Base-by-base conservation (phyloP, 306 rosid species). In the Lathyrus aphaca region DNA sequence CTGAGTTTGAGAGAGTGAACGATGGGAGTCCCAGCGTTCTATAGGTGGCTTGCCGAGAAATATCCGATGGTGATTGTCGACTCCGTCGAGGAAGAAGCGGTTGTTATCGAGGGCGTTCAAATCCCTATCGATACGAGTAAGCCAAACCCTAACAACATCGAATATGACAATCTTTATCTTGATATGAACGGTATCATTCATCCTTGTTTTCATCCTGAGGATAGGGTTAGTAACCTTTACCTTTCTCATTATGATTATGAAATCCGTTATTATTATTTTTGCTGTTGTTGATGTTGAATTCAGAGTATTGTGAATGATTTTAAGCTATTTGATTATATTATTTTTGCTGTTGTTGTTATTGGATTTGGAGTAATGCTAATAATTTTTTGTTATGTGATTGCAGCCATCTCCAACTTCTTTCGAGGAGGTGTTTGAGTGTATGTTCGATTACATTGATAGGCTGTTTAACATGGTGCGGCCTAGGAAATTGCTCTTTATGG, bases 1-100 rank as follows among this genome's bases (percentile, higher is more conserved):
- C 66, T 43, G 78, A 51, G 19, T 6, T 32, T 13, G 13, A 8
- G 16, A 8, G 16, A 58, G 16, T 3, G 46, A 53, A 58, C n/a
- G 37, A 90, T 95, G 99, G 99, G 99, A 80, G 99, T 95, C 44
- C 99, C 99, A 1, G 97, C 99, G 43, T 95, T 95, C 81, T 95
- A 91, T 8, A 72, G 92, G 30, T 95, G 99, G 99, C 74, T 95
- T 18, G 99, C 99, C 53, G 97, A 95, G 91, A 95, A 95, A 79
- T 91, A 91, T 55, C 92, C 96, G 14, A 45, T 91, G 75, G 92
- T 95, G 60, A 69, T 95, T 51, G 95, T 77, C 56, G 99, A 95
- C 7, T 96, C 82, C 6, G 64, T 95, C 12, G 99, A 95, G 76
- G 97, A 95, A 73, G 96, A 89, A 25, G 82, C 99, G 0, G 97